These are phyloP conservation scores for Hericium rajendrae DNA, from an alignment of 768 basidiomycete genomes.

Conservation along the genomic window DNA sequence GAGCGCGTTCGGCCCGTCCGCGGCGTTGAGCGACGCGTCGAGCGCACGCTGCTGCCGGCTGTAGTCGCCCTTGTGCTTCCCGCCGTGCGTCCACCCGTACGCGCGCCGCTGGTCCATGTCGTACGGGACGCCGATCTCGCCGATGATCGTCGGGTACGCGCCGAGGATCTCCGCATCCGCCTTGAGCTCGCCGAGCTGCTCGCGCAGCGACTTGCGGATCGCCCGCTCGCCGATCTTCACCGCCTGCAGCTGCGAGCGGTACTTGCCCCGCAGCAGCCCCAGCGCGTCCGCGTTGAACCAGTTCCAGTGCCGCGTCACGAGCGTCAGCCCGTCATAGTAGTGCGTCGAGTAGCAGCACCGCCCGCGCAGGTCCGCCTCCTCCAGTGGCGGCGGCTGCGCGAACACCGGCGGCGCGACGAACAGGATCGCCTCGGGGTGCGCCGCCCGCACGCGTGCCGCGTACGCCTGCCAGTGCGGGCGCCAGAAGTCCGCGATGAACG, in stretches of 20 bases:
- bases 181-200: slow-evolving; percentile 74
- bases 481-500: slow-evolving; percentile 78
- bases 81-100: slow-evolving; percentile 69
- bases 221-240: slow-evolving; percentile 75
- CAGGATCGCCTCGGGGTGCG: slow-evolving; percentile 78
- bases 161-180: slow-evolving; percentile 61
- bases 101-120: slow-evolving; percentile 85
- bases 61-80: slow-evolving; percentile 69
- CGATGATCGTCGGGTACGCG: slow-evolving; percentile 80
- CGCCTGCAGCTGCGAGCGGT: slow-evolving; percentile 55
- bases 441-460: slow-evolving; percentile 43
- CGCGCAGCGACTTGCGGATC: slow-evolving; percentile 72
- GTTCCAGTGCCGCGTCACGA: slow-evolving; percentile 89
- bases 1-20: slow-evolving; percentile 66
- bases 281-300: slow-evolving; percentile 95
- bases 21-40: slow-evolving; percentile 71
- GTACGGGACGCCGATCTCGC: slow-evolving; percentile 92
- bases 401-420: slow-evolving; percentile 93
- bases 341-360: slow-evolving; percentile 76
- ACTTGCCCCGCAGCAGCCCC: slow-evolving; percentile 81
- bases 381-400: slow-evolving; percentile 55
- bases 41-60: slow-evolving; percentile 71
- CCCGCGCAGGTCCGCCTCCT: slow-evolving; percentile 44
- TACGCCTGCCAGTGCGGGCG: slow-evolving; percentile 57
- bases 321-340: slow-evolving; percentile 92